Percentiles rank a stretch among this genome's conserved stretches.
Evolutionary conservation across 345 rosid genomes (phyloP).

Genomic region (Euphorbia tirucalli): DNA sequence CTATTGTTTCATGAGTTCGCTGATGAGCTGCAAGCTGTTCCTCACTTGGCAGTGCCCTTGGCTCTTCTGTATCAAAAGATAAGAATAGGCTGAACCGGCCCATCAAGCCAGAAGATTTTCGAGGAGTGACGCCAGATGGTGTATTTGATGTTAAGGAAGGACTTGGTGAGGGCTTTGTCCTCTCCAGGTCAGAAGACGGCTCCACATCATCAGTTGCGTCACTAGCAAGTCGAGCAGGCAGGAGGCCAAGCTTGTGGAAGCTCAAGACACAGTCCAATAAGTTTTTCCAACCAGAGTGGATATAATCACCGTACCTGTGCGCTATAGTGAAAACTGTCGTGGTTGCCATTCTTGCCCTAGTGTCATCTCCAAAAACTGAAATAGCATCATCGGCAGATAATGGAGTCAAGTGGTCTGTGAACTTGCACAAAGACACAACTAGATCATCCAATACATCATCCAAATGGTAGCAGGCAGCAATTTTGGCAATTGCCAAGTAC

Average conservation of each 20-base stretch:
- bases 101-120: constrained; percentile 58
- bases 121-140: constrained; percentile 31
- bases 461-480: constrained; percentile 55
- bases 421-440: constrained; percentile 66
- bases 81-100: constrained; percentile 67
- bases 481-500: constrained; percentile 63
- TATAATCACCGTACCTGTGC: constrained; percentile 62
- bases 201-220: constrained; percentile 60
- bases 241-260: constrained; percentile 64
- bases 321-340: constrained; percentile 62
- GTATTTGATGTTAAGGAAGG: constrained; percentile 30
- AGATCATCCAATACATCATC: constrained; percentile 61
- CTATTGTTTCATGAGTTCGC: constrained; percentile 48
- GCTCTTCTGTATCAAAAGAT: constrained; percentile 70
- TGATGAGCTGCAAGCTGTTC: constrained; percentile 61
- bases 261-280: constrained; percentile 56
- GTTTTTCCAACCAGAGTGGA: constrained; percentile 60
- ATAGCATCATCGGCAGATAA: constrained; percentile 53
- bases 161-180: constrained; percentile 32
- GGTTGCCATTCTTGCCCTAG: constrained; percentile 58
- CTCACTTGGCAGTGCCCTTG: constrained; percentile 47
- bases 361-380: constrained; percentile 59
- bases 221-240: constrained; percentile 53
- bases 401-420: constrained; percentile 47
- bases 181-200: constrained; percentile 40